These are phyloP conservation scores for Amaranthus palmeri DNA, from an alignment of 148 eudicot species.

Conservation along the genomic window DNA sequence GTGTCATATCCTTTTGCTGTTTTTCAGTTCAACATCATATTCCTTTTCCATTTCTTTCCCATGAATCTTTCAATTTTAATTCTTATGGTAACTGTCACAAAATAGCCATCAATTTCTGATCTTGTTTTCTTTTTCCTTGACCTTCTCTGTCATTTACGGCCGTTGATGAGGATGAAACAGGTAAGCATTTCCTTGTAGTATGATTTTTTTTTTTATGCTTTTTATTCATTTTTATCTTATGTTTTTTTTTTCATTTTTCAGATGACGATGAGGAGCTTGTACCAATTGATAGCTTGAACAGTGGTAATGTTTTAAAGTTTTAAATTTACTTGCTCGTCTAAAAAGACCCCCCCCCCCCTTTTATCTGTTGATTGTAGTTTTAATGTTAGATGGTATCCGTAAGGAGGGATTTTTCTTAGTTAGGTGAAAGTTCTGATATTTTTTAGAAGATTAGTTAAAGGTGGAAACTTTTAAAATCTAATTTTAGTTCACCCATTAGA, in stretches of 20 bases:
- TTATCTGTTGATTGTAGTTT: too few relatives aligned
- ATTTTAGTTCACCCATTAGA: too few relatives aligned
- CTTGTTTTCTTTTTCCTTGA: slow-evolving; percentile 20
- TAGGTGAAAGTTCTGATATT: too few relatives aligned
- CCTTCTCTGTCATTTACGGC: slow-evolving; percentile 20
- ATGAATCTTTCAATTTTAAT: neutral
- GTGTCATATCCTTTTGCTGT: slow-evolving; percentile 43
- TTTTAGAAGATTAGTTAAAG: too few relatives aligned
- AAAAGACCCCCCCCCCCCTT: too few relatives aligned
- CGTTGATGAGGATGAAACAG: slow-evolving; percentile 30
- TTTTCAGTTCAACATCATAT: neutral
- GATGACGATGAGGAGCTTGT: slow-evolving; percentile 45
- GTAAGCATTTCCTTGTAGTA: slow-evolving; percentile 19
- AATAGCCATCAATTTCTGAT: neutral
- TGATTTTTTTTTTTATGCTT: neutral
- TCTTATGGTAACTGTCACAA: neutral
- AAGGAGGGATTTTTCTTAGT: too few relatives aligned
- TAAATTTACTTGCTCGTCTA: too few relatives aligned
- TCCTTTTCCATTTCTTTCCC: neutral
- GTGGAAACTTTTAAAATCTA: too few relatives aligned
- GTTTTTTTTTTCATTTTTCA: neutral
- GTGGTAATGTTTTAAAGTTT: slow-evolving; percentile 20
- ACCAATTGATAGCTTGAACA: slow-evolving; percentile 21
- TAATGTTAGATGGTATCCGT: too few relatives aligned
- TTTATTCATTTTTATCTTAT: neutral